phyloP scores from a whole-genome alignment of 768 basidiomycete genomes.

The Auricularia heimuer region DNA sequence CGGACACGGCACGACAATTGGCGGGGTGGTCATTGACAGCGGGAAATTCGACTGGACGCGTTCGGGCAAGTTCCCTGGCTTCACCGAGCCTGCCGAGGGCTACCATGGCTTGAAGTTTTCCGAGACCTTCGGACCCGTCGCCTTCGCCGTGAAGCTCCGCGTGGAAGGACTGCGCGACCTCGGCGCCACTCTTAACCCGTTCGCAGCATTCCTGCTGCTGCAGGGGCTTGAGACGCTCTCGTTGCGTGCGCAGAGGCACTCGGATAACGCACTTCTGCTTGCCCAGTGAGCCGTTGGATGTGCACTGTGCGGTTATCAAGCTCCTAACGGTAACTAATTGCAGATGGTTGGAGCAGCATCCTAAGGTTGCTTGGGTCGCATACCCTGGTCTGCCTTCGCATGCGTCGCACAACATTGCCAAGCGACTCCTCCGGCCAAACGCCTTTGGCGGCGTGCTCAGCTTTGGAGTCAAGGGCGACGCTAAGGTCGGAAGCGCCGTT shows the following conservation, averaged over 20 bases:
- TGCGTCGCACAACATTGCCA: constrained; percentile 47
- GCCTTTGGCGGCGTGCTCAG: constrained; percentile 64
- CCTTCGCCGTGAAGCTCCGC: constrained; percentile 61
- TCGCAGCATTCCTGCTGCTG: constrained; percentile 64
- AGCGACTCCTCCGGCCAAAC: constrained; percentile 41
- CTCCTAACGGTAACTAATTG: not conserved
- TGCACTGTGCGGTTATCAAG: not conserved
- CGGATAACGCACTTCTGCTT: constrained; percentile 57
- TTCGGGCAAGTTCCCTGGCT: constrained; percentile 61
- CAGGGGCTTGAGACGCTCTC: constrained; percentile 73
- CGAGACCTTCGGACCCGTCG: constrained; percentile 53
- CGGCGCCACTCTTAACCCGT: constrained; percentile 58
- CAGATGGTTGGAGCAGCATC: constrained; percentile 52
- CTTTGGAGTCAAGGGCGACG: constrained; percentile 62
- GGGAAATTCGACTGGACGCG: constrained; percentile 71
- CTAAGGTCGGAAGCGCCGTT: constrained; percentile 39
- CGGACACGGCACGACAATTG: constrained; percentile 72
- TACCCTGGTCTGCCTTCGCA: constrained; percentile 65
- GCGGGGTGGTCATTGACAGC: constrained; percentile 62
- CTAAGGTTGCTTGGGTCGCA: constrained; percentile 63
- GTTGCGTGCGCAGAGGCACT: constrained; percentile 61
- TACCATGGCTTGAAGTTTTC: constrained; percentile 64
- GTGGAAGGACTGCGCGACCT: constrained; percentile 55
- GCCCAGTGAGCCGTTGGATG: constrained; percentile 26
- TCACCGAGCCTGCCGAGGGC: constrained; percentile 65